phyloP scores from a whole-genome alignment of 495 filamentous ascomycete species.

The Trypethelium eluteriae region DNA sequence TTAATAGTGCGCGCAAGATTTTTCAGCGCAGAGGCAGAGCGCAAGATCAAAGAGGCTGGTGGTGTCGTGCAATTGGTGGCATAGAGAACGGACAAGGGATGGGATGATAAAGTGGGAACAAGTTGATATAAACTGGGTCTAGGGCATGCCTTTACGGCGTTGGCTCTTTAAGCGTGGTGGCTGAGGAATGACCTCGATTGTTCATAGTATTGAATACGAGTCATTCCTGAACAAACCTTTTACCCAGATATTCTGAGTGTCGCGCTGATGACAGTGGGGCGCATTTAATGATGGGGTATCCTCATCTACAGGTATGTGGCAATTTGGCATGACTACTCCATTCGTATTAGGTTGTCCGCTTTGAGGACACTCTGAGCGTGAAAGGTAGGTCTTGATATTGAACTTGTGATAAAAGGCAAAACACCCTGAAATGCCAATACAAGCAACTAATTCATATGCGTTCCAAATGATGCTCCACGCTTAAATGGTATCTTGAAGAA shows the following conservation, averaged over 20 bases:
- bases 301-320: too few relatives aligned
- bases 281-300: too few relatives aligned
- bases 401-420: background rate
- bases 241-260: background rate
- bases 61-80: conserved; percentile 87
- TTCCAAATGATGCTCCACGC: conserved; percentile 9
- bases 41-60: conserved; percentile 91
- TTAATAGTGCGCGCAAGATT: conserved; percentile 82
- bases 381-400: background rate
- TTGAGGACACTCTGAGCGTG: background rate
- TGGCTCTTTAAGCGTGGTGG: conserved; percentile 12
- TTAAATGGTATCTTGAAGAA: conserved; percentile 13
- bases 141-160: conserved; percentile 10
- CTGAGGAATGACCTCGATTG: conserved; percentile 10
- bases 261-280: too few relatives aligned
- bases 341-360: too few relatives aligned
- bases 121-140: background rate
- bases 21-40: conserved; percentile 80
- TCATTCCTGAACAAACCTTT: conserved; percentile 13
- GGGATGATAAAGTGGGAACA: background rate
- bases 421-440: conserved; percentile 8
- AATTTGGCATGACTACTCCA: too few relatives aligned
- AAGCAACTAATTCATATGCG: conserved; percentile 3
- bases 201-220: conserved; percentile 10
- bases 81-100: conserved; percentile 37